These are phyloP conservation scores for Begonia masoniana DNA, from an alignment of 306 rosid species.

Conservation along the genomic window DNA sequence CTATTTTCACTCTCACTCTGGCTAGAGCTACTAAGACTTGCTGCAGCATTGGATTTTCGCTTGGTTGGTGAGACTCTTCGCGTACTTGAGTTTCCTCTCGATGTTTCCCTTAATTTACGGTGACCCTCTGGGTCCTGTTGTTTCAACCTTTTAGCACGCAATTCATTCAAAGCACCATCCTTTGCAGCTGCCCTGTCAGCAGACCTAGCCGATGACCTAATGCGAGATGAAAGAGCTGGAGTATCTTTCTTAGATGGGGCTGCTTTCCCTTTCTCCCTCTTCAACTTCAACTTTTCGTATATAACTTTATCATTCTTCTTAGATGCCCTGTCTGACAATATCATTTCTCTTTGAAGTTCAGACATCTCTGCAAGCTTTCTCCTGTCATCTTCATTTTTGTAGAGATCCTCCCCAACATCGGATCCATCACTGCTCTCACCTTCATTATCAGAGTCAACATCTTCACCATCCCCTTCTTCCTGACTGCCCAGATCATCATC, in stretches of 20 bases:
- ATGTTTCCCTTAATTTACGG: constrained; percentile 37
- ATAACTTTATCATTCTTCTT: constrained; percentile 72
- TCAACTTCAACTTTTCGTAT: constrained; percentile 56
- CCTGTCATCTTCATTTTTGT: constrained; percentile 70
- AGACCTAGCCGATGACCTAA: constrained; percentile 64
- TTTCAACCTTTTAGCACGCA: constrained; percentile 85
- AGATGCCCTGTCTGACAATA: constrained; percentile 69
- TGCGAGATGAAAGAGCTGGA: constrained; percentile 57
- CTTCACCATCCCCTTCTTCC: constrained; percentile 50
- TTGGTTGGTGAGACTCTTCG: constrained; percentile 37
- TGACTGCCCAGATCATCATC: constrained; percentile 71
- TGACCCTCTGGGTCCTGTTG: constrained; percentile 77
- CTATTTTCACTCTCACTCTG: constrained; percentile 76
- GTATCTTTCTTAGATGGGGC: constrained; percentile 33
- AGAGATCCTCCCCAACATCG: constrained; percentile 80
- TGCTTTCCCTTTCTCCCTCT: constrained; percentile 58
- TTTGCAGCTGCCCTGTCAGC: constrained; percentile 79
- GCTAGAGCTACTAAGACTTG: constrained; percentile 57
- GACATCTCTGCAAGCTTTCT: constrained; percentile 81
- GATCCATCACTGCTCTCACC: constrained; percentile 61
- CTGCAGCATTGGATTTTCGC: constrained; percentile 29
- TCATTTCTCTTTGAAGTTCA: constrained; percentile 95
- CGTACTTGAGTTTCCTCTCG: constrained; percentile 38
- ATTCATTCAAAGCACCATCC: constrained; percentile 82
- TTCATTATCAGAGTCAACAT: constrained; percentile 33